phyloP scores from a whole-genome alignment of 768 basidiomycete species.

The Naganishia friedmannii region DNA sequence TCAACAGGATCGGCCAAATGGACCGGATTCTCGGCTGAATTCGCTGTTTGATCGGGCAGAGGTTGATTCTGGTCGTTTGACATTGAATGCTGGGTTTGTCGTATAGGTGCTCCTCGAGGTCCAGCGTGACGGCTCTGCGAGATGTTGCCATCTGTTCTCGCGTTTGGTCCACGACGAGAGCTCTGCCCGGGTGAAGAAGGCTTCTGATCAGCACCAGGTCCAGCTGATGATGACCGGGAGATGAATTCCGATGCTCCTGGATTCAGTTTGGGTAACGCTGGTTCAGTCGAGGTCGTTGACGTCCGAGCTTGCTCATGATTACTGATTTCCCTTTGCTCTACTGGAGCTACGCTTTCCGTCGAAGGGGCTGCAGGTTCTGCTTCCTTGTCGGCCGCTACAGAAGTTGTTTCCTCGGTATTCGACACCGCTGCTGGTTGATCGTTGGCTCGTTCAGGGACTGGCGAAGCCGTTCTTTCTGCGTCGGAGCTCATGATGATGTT shows the following conservation, averaged over 20 bases:
- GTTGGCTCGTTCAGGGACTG: background rate
- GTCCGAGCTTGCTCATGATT: background rate
- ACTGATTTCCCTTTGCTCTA: background rate
- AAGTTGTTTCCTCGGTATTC: background rate
- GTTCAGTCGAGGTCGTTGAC: background rate
- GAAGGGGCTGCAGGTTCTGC: background rate
- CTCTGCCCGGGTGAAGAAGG: background rate
- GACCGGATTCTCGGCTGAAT: background rate
- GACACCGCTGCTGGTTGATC: background rate
- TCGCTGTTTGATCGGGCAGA: background rate
- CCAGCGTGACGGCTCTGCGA: constrained; percentile 15
- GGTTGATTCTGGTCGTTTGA: background rate
- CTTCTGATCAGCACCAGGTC: background rate
- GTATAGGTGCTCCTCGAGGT: background rate
- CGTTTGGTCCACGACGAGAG: background rate
- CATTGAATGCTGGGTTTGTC: background rate
- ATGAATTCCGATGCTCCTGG: constrained; percentile 7
- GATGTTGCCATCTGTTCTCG: background rate
- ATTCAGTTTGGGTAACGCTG: constrained; percentile 7
- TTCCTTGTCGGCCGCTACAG: background rate
- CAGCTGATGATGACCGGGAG: constrained; percentile 9
- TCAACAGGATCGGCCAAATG: background rate
- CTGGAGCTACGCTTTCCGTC: background rate
- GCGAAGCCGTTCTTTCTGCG: background rate
- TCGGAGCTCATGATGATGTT: background rate